phyloP scores from a whole-genome alignment of 1,284 basidiomycete species.

The Prillingera fragicola region DNA sequence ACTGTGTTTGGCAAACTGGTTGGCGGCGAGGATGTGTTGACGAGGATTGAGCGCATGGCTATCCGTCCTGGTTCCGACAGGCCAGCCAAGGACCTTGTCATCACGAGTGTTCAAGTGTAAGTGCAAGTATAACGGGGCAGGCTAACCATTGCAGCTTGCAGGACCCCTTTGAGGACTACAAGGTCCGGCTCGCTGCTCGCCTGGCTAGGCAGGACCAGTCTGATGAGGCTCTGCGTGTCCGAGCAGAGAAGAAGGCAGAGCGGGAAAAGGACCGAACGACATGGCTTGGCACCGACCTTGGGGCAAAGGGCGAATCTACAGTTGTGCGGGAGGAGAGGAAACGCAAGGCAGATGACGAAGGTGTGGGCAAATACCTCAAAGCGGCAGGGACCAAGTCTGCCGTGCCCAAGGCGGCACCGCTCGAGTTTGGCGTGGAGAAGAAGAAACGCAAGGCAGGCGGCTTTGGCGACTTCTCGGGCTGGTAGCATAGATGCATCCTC shows the following conservation, averaged over 20 bases:
- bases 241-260: slow-evolving; percentile 42
- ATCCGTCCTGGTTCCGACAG: slow-evolving; percentile 77
- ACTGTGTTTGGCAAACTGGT: slow-evolving; percentile 96
- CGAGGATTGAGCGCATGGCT: slow-evolving; percentile 73
- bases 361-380: slow-evolving; percentile 50
- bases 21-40: slow-evolving; percentile 84
- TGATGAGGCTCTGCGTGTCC: slow-evolving; percentile 38
- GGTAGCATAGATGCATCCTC: slow-evolving; percentile 22
- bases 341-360: slow-evolving; percentile 34
- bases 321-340: slow-evolving; percentile 31
- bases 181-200: slow-evolving; percentile 42
- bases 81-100: slow-evolving; percentile 71
- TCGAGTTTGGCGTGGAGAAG: slow-evolving; percentile 44
- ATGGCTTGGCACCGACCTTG: slow-evolving; percentile 48
- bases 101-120: slow-evolving; percentile 43
- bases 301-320: slow-evolving; percentile 37
- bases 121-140: slow-evolving; percentile 11
- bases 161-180: slow-evolving; percentile 51
- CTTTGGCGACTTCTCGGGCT: slow-evolving; percentile 50
- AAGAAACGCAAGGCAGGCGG: slow-evolving; percentile 47
- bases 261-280: slow-evolving; percentile 50
- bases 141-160: slow-evolving; percentile 38
- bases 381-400: slow-evolving; percentile 1
- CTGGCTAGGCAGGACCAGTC: slow-evolving; percentile 42
- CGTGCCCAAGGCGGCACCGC: slow-evolving; percentile 3